These are phyloP conservation scores for Epichloe coenophiala DNA, from an alignment of 2,329 filamentous ascomycete genomes.

Conservation along the genomic window DNA sequence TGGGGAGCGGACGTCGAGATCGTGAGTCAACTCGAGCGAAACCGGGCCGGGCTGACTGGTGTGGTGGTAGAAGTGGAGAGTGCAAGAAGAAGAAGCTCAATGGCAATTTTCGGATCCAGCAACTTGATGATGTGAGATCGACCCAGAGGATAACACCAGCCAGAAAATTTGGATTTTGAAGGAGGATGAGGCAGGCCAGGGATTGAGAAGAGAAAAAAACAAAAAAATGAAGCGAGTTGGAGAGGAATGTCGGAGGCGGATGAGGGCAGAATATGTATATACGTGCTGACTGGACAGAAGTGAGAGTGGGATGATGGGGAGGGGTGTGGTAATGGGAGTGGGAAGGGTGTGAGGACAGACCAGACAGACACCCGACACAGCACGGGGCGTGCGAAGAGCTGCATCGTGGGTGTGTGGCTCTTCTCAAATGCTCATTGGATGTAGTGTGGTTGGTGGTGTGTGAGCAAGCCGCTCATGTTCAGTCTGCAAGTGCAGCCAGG, in stretches of 20 bases:
- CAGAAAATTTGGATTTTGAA: background rate
- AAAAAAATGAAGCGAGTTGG: conserved; percentile 1
- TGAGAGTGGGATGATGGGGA: background rate
- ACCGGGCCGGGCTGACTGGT: conserved; percentile 7
- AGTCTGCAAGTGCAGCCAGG: too few species aligned
- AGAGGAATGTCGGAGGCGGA: conserved; percentile 3
- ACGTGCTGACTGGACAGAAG: background rate
- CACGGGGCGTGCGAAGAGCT: background rate
- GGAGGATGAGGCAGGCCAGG: background rate
- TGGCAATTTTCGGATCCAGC: background rate
- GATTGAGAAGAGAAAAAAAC: background rate
- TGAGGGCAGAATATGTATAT: conserved; percentile 12
- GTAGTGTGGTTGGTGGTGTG: conserved; percentile 2
- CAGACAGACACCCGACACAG: background rate
- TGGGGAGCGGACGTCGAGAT: conserved; percentile 6
- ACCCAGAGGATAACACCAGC: background rate
- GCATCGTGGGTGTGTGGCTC: background rate
- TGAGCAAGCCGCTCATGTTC: background rate
- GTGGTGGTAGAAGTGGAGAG: conserved; percentile 1
- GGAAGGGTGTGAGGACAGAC: background rate
- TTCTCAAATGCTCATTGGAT: too few species aligned
- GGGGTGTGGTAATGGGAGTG: conserved; percentile 1
- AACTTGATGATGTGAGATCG: background rate
- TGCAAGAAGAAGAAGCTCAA: background rate
- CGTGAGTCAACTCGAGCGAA: conserved; percentile 10